Percentiles rank a stretch among this genome's conserved stretches.
These are phyloP conservation scores for Lentinula aciculospora DNA, from an alignment of 768 basidiomycete genomes.

Conservation along the genomic window DNA sequence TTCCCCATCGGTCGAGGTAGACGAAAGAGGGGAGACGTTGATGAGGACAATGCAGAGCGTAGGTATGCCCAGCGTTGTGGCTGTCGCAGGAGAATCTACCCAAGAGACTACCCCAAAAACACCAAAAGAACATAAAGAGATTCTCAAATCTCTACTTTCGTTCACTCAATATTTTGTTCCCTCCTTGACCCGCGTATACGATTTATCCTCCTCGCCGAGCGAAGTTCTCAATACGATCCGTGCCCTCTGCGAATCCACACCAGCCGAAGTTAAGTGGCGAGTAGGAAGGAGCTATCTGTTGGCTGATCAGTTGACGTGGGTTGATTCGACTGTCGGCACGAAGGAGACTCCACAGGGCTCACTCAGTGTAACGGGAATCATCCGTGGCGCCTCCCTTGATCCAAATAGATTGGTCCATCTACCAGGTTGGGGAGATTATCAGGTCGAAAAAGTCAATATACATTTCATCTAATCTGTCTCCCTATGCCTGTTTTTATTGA, in stretches of 20 bases:
- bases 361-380: slow-evolving; percentile 75
- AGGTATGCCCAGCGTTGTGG: slow-evolving; percentile 80
- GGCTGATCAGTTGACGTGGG: slow-evolving; percentile 55
- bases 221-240: slow-evolving; percentile 73
- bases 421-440: slow-evolving; percentile 85
- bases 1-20: slow-evolving; percentile 79
- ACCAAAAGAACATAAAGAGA: slow-evolving; percentile 35
- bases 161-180: slow-evolving; percentile 97
- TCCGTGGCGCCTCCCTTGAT: slow-evolving; percentile 74
- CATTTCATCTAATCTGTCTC: neutral
- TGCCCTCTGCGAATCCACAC: slow-evolving; percentile 79
- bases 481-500: too few species aligned
- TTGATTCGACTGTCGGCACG: slow-evolving; percentile 17
- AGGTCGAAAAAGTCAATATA: slow-evolving; percentile 63
- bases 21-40: slow-evolving; percentile 80
- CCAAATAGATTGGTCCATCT: slow-evolving; percentile 85
- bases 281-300: slow-evolving; percentile 76
- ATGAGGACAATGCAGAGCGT: slow-evolving; percentile 86
- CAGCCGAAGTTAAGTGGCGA: slow-evolving; percentile 75
- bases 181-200: slow-evolving; percentile 68
- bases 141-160: slow-evolving; percentile 85
- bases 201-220: slow-evolving; percentile 47
- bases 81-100: slow-evolving; percentile 52
- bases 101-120: slow-evolving; percentile 4
- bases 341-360: slow-evolving; percentile 28